Percentiles rank a stretch among this genome's conserved stretches.
phyloP scores from a whole-genome alignment of 2,329 filamentous ascomycete genomes.

The Neospermospora avenae region DNA sequence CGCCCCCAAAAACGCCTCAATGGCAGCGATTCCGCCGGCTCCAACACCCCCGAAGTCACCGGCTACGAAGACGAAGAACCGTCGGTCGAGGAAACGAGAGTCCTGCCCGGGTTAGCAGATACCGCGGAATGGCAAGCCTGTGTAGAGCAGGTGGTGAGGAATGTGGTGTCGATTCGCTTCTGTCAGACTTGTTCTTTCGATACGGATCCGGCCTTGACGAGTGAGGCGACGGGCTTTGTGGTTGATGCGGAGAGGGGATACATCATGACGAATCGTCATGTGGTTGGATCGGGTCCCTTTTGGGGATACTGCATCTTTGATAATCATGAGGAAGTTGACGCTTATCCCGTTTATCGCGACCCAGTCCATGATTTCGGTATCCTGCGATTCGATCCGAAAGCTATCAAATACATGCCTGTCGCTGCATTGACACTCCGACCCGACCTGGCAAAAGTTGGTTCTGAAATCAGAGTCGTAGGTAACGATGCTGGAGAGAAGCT shows the following conservation, averaged over 20 bases:
- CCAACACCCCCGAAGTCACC: conserved; percentile 34
- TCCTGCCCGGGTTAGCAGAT: conserved; percentile 43
- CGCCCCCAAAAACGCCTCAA: conserved; percentile 37
- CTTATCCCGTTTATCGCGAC: conserved; percentile 94
- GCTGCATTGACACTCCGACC: conserved; percentile 76
- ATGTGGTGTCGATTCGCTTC: conserved; percentile 98
- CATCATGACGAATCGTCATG: conserved; percentile 86
- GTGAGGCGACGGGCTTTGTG: conserved; percentile 95
- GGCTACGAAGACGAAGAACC: conserved; percentile 35
- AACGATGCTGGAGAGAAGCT: conserved; percentile 99
- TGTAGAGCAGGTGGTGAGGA: conserved; percentile 89
- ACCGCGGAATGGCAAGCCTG: conserved; percentile 92
- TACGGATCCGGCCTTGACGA: conserved; percentile 89
- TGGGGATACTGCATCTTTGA: conserved; percentile 99
- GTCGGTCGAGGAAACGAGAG: conserved; percentile 37
- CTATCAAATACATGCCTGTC: conserved; percentile 96
- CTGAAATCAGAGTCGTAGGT: conserved; percentile 94
- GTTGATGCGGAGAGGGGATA: conserved; percentile 92
- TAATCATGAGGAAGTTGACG: conserved; percentile 96
- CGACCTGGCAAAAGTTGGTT: conserved; percentile 83
- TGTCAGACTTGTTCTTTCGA: conserved; percentile 98
- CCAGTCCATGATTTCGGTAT: conserved; percentile 99
- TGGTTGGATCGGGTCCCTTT: conserved; percentile 92
- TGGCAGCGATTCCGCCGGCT: conserved; percentile 35
- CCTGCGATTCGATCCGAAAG: conserved; percentile 89